Percentiles rank a stretch among this genome's conserved stretches.
These are phyloP conservation scores for Entophlyctis luteolus DNA, from an alignment of 192 early-diverging fungal species.

Conservation along the genomic window DNA sequence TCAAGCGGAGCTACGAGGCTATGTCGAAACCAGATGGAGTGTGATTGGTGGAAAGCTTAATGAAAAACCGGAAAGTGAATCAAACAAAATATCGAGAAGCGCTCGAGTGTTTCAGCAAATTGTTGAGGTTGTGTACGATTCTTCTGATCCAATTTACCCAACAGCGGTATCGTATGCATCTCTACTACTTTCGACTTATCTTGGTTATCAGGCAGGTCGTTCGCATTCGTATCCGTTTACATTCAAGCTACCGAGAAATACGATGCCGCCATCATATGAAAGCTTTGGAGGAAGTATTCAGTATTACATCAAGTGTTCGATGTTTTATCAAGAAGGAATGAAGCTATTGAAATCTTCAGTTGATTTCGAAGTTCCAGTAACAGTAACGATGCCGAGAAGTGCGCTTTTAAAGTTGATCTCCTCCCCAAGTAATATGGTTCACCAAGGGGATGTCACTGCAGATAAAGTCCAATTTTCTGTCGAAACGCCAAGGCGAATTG, in stretches of 20 bases:
- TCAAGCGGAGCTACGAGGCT: conserved; percentile 14
- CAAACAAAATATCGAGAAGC: neutral
- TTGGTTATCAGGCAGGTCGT: too few relatives aligned
- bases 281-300: neutral
- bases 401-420: conserved; percentile 2
- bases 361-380: conserved; percentile 16
- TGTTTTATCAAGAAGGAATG: conserved; percentile 23
- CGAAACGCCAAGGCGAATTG: neutral
- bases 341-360: conserved; percentile 3
- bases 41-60: neutral
- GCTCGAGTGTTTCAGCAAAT: conserved; percentile 14
- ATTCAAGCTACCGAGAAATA: conserved; percentile 10
- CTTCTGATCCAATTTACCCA: conserved; percentile 4
- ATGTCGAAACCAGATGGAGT: conserved; percentile 13
- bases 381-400: conserved; percentile 12
- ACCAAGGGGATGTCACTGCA: neutral
- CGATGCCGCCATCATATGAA: conserved; percentile 13
- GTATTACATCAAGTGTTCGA: conserved; percentile 21
- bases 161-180: neutral
- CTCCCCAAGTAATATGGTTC: neutral
- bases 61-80: neutral
- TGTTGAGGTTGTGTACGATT: conserved; percentile 18
- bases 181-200: too few relatives aligned
- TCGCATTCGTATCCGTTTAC: conserved; percentile 17
- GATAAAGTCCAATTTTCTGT: conserved; percentile 21